Base-by-base conservation (phyloP, 176 grass and related monocot genomes). In the Carex parvula region DNA sequence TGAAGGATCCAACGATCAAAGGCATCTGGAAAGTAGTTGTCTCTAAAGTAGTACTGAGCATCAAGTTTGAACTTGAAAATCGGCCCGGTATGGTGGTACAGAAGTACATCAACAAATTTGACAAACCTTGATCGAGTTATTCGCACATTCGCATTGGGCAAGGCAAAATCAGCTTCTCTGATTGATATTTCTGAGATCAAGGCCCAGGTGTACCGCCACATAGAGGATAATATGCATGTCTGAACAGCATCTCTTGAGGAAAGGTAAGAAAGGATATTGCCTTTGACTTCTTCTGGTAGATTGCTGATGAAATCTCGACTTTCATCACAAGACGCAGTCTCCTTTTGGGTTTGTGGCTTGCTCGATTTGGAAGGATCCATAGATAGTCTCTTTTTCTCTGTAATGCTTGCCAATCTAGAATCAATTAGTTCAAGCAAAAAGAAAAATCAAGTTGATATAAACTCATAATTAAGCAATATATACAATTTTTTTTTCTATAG, bases 1-100 rank as follows among this genome's bases (percentile, higher is more conserved):
- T 62, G 60, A 64, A 81, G 79, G 60, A 81, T 81, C 79, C 79
- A 81, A 9, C 59, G 33, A 18, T 48, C 18, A n/a, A 81, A 64
- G 57, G 58, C 79, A 42, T 64, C 33, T 15, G 7, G 79, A 52
- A 50, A 14, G 20, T 73, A 13, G 41, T 73, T 21, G 18, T 73
- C 44, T 4, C 41, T 3, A 24, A 8, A 15, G 48, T 9, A 33
- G 1, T 55, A 59, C 50, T 9, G 41, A 22, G 58, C 15, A 5
- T 62, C 33, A 16, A 81, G 59, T 5, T 81, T 13, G 18, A 81
- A 81, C 48, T 64, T 62, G 8, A 64, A 21, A 41, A 81, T 81
- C 3, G 79, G 60, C 9, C 59, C 58, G 4, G 18, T 64, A 21
- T 81, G 79, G 30, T 64, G 79, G 57, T 12, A 37, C 2, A 81